Evolutionary conservation across 1,139 yeast species (phyloP).

Genomic region (Yamadazyma buinensis): DNA sequence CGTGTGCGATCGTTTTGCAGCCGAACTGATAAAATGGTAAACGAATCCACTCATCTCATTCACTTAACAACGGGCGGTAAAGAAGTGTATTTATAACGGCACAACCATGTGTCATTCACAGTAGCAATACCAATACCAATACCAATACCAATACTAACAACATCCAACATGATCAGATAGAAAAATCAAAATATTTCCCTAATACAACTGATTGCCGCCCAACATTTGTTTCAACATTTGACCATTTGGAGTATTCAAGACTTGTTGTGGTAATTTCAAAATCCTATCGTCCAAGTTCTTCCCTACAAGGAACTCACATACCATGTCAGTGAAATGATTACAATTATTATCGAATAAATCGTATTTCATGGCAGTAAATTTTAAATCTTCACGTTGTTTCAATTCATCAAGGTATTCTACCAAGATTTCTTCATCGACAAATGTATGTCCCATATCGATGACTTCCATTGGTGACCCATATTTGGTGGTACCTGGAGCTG

Average conservation of each 20-base stretch:
- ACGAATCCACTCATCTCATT: too few species aligned
- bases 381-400: slow-evolving; percentile 30
- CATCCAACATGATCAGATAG: too few species aligned
- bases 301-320: slow-evolving; percentile 59
- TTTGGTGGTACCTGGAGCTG: slow-evolving; percentile 51
- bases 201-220: slow-evolving; percentile 19
- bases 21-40: too few species aligned
- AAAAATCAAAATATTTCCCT: too few species aligned
- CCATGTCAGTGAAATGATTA: slow-evolving; percentile 61
- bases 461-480: slow-evolving; percentile 57
- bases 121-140: too few species aligned
- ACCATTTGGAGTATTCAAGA: slow-evolving; percentile 60
- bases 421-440: slow-evolving; percentile 48
- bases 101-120: too few species aligned
- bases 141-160: too few species aligned
- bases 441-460: slow-evolving; percentile 52
- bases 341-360: slow-evolving; percentile 66
- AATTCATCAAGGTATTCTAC: slow-evolving; percentile 52
- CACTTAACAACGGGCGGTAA: too few species aligned
- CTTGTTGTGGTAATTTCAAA: slow-evolving; percentile 51
- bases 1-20: too few species aligned
- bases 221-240: slow-evolving; percentile 34
- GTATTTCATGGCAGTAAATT: slow-evolving; percentile 47
- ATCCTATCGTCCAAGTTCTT: slow-evolving; percentile 47
- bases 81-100: too few species aligned